phyloP scores from a whole-genome alignment of 768 basidiomycete species.

The Clathrus columnatus region DNA sequence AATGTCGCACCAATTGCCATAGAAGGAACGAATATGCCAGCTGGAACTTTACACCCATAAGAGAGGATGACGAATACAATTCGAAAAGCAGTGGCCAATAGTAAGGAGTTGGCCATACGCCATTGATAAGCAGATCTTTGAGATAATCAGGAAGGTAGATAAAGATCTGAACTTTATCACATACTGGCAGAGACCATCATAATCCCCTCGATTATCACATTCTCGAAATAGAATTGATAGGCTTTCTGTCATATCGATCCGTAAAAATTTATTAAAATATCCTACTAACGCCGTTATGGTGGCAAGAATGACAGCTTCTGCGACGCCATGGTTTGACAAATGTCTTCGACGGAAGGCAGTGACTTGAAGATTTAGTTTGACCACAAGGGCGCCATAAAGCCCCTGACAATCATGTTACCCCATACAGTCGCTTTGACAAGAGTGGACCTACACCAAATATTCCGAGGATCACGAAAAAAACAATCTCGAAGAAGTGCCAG shows the following conservation, averaged over 20 bases:
- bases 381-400: constrained; percentile 91
- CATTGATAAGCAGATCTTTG: constrained; percentile 81
- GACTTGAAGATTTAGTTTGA: constrained; percentile 94
- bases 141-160: constrained; percentile 10
- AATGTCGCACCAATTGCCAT: constrained; percentile 99
- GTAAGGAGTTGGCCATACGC: constrained; percentile 87
- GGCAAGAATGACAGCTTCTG: constrained; percentile 84
- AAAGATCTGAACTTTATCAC: constrained; percentile 24
- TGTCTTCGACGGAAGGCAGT: constrained; percentile 92
- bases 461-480: constrained; percentile 91
- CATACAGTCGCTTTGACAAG: background rate
- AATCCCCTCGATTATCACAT: constrained; percentile 88
- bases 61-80: constrained; percentile 81
- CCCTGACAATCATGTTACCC: too few relatives aligned
- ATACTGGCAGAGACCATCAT: constrained; percentile 91
- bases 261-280: constrained; percentile 89
- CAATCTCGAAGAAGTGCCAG: constrained; percentile 99
- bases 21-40: constrained; percentile 96
- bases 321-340: constrained; percentile 71
- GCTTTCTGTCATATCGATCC: constrained; percentile 96
- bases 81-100: constrained; percentile 86
- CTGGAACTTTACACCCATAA: constrained; percentile 94
- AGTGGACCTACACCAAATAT: constrained; percentile 73
- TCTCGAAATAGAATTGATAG: constrained; percentile 93
- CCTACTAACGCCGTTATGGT: constrained; percentile 84